These are phyloP conservation scores for Penicillium sp. DNA, from an alignment of 2,329 filamentous ascomycete genomes.

Conservation along the genomic window DNA sequence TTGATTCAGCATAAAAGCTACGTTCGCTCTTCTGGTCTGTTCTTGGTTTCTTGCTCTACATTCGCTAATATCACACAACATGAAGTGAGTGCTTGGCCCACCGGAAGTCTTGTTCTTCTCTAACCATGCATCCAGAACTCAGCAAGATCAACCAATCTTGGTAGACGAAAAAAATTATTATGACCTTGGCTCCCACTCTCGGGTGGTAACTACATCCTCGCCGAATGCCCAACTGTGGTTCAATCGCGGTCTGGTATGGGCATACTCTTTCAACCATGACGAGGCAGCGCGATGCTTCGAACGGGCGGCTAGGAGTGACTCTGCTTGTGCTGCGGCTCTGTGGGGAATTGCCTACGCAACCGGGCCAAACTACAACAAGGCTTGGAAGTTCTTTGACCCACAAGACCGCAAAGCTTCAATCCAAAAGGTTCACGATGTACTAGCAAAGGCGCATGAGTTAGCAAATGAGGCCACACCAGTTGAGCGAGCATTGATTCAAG, in stretches of 20 bases:
- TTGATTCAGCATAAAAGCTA: too few relatives aligned
- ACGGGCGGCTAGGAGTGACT: slow-evolving; percentile 27
- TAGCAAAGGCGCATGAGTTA: slow-evolving; percentile 42
- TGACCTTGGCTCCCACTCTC: slow-evolving; percentile 37
- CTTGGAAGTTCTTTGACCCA: slow-evolving; percentile 68
- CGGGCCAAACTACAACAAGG: slow-evolving; percentile 76
- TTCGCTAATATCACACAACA: too few relatives aligned
- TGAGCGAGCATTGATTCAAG: slow-evolving; percentile 65
- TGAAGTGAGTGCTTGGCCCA: too few relatives aligned
- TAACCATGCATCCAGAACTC: too few relatives aligned
- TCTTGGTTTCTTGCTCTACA: too few relatives aligned
- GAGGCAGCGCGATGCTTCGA: slow-evolving; percentile 34
- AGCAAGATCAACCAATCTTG: not conserved
- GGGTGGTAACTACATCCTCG: slow-evolving; percentile 28
- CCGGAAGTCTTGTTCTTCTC: too few relatives aligned
- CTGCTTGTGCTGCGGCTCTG: slow-evolving; percentile 35
- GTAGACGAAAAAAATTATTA: slow-evolving; percentile 25
- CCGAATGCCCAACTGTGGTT: slow-evolving; percentile 36
- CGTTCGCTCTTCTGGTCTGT: too few relatives aligned
- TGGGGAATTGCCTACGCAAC: slow-evolving; percentile 58
- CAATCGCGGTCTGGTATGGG: slow-evolving; percentile 36
- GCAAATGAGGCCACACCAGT: slow-evolving; percentile 44
- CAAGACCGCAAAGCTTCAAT: slow-evolving; percentile 56
- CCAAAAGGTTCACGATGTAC: slow-evolving; percentile 46
- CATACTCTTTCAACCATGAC: slow-evolving; percentile 38